Evolutionary conservation across 257 asterid genomes (phyloP).

Genomic region (Osmanthus fragrans): DNA sequence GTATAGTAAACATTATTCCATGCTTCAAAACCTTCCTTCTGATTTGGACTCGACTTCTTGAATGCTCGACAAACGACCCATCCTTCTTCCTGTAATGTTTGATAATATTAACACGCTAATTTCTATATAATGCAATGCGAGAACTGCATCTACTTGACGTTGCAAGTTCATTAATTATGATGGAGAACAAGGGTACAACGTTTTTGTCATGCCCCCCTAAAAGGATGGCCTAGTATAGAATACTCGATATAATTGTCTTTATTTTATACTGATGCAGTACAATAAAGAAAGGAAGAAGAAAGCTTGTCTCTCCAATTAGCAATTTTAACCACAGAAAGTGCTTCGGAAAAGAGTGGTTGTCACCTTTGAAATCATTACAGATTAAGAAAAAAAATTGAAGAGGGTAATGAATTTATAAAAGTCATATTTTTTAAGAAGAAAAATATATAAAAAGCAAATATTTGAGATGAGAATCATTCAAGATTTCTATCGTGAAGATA

Average conservation of each 20-base stretch:
- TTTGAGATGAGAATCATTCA: too few species aligned
- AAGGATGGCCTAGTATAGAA: not conserved
- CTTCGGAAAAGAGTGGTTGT: constrained; percentile 27
- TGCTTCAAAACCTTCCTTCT: constrained; percentile 58
- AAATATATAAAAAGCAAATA: too few species aligned
- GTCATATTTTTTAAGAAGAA: too few species aligned
- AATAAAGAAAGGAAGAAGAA: not conserved
- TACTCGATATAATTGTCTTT: not conserved
- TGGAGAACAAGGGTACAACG: not conserved
- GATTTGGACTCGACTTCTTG: constrained; percentile 80
- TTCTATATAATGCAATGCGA: not conserved
- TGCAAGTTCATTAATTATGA: not conserved
- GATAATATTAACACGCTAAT: not conserved
- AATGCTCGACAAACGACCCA: constrained; percentile 94
- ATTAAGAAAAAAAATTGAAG: constrained; percentile 15
- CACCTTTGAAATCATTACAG: constrained; percentile 36
- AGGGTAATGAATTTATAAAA: not conserved
- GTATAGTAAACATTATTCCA: constrained; percentile 46
- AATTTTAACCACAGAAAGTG: constrained; percentile 37
- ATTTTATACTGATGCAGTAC: not conserved
- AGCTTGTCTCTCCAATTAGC: not conserved
- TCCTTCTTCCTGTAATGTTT: constrained; percentile 72
- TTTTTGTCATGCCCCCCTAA: not conserved
- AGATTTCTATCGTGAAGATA: not conserved
- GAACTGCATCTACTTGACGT: not conserved